Evolutionary conservation across 2,329 filamentous ascomycete genomes (phyloP), one percentile per base, ranked within the genome.

Genomic region (Trichoderma pleuroti): DNA sequence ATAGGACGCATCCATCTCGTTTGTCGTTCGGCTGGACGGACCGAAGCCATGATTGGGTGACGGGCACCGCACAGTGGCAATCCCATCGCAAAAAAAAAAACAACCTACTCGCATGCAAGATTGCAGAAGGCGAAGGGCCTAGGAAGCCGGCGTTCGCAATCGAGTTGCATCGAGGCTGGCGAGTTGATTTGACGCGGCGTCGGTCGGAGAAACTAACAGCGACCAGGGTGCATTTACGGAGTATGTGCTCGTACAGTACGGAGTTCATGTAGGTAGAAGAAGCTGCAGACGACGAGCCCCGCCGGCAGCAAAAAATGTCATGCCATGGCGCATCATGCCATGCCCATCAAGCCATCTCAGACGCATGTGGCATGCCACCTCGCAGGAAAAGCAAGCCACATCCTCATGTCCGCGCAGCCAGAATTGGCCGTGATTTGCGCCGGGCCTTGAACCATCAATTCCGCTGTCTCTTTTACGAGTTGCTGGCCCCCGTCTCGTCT

Each of bases 331-430:
- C 46, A 52, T 52, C 46, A 52, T 49, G 42, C 42, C 39, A 28
- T 5, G 32, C 32, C 32, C 61, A 66, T 66, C 46, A 66, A 54
- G 9, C 46, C 46, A 52, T 52, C 24, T 56, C 63, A 56, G 49
- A 56, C 56, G 63, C 63, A 62, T 24, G 46, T 14, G 60, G 60
- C 60, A 63, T 46, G 24, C 63, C 63, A 66, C 63, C 32, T n/a
- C n/a, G 46, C 46, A 52, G 26, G 12, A 42, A 64, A 64, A 30
- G 39, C 61, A 59, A 30, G 30, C 54, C 26, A 66, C 63, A 56
- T 66, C 63, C 66, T 59, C 66, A 62, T 34, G 66, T 16, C 56
- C 66, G 42, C 61, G 39, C 30, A 10, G n/a, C 24, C 28, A 10
- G n/a, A 52, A 52, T 52, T 52, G n/a, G 46, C 46, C 46, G 46